A percentile compares a stretch with the other conserved stretches of the same genome.
Conservation (phyloP, 2,329 filamentous ascomycete genomes). For the Tolypocladium album region DNA sequence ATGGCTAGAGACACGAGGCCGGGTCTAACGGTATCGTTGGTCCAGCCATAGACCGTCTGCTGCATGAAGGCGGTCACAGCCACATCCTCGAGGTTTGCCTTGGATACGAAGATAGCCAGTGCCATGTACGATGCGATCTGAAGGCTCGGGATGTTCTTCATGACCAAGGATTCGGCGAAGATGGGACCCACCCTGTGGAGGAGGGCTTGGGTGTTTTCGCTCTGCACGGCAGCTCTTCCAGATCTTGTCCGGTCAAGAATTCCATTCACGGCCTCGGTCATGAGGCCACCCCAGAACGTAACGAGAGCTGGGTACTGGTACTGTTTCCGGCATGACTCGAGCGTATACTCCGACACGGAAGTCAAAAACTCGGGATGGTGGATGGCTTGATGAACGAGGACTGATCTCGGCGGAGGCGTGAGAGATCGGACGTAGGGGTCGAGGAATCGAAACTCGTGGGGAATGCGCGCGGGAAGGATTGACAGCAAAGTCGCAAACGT, state of each 20-base stretch:
- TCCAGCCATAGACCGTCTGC: conserved; percentile 70
- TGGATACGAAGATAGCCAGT: conserved; percentile 72
- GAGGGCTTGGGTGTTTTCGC: conserved; percentile 71
- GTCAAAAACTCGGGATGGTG: conserved; percentile 69
- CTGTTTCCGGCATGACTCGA: conserved; percentile 59
- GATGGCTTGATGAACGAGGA: conserved; percentile 73
- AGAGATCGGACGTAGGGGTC: conserved; percentile 74
- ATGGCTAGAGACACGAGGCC: conserved; percentile 73
- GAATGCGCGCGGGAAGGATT: conserved; percentile 68
- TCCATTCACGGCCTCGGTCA: conserved; percentile 73
- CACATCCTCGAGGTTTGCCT: conserved; percentile 66
- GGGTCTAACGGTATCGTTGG: conserved; percentile 57
- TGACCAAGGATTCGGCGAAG: conserved; percentile 65
- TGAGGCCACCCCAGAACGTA: conserved; percentile 84
- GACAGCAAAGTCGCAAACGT: conserved; percentile 79
- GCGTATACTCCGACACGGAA: conserved; percentile 65
- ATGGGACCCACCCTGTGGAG: conserved; percentile 55
- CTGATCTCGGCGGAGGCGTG: conserved; percentile 65
- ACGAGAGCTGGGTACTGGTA: conserved; percentile 69
- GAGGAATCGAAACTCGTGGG: conserved; percentile 71
- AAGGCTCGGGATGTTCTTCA: conserved; percentile 66
- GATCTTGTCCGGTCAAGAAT: conserved; percentile 71
- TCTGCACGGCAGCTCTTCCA: conserved; percentile 64
- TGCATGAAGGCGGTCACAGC: conserved; percentile 85
- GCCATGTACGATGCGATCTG: conserved; percentile 90